phyloP scores from a whole-genome alignment of 306 rosid genomes.

The Senna siamea region DNA sequence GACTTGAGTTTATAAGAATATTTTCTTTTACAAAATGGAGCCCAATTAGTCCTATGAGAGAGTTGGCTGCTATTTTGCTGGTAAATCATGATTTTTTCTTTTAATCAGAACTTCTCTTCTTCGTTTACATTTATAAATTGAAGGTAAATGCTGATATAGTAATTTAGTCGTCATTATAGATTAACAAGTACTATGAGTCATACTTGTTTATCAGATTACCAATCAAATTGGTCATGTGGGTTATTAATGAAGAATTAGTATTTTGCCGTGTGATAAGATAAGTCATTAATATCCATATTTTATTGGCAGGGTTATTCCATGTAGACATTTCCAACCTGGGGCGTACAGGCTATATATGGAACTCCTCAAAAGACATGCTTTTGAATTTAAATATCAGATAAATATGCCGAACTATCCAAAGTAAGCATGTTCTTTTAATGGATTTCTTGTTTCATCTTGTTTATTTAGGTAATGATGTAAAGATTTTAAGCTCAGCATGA shows the following conservation, averaged over 20 bases:
- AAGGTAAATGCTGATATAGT: not conserved
- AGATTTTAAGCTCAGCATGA: not conserved
- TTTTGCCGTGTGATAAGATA: not conserved
- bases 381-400: slow-evolving; percentile 57
- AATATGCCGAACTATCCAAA: slow-evolving; percentile 53
- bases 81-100: not conserved
- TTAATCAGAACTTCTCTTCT: not conserved
- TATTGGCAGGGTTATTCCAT: slow-evolving; percentile 66
- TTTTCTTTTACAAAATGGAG: too few relatives aligned
- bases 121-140: not conserved
- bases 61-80: too few relatives aligned
- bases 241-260: too few relatives aligned
- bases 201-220: too few relatives aligned
- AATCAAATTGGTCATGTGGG: too few relatives aligned
- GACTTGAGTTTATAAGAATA: too few relatives aligned
- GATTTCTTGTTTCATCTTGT: not conserved
- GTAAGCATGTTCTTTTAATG: slow-evolving; percentile 42
- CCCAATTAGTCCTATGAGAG: too few relatives aligned
- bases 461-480: not conserved
- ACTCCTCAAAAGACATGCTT: slow-evolving; percentile 68
- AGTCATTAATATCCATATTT: too few relatives aligned
- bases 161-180: not conserved
- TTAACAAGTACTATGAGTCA: not conserved
- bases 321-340: slow-evolving; percentile 65
- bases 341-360: slow-evolving; percentile 81